These are phyloP conservation scores for Ogataea saltuana DNA, from an alignment of 805 yeast genomes.

Conservation along the genomic window DNA sequence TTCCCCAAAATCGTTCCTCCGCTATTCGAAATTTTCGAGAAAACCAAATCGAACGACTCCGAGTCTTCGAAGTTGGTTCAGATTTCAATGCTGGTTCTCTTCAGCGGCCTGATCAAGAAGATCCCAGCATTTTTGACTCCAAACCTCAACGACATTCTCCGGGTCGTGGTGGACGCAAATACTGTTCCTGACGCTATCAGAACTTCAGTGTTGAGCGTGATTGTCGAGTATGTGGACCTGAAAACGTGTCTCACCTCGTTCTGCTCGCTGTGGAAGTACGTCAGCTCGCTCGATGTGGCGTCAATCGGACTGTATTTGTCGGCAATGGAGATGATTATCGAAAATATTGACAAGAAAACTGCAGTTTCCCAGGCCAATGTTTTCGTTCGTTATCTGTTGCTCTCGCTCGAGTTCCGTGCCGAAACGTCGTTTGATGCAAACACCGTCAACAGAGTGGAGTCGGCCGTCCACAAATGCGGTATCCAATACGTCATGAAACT, in stretches of 20 bases:
- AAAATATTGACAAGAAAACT: slow-evolving; percentile 66
- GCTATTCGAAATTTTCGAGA: slow-evolving; percentile 58
- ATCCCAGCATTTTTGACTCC: slow-evolving; percentile 84
- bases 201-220: slow-evolving; percentile 58
- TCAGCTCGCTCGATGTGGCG: slow-evolving; percentile 39
- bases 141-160: slow-evolving; percentile 61
- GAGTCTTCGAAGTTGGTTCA: slow-evolving; percentile 50
- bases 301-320: slow-evolving; percentile 72
- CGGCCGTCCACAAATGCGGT: slow-evolving; percentile 70
- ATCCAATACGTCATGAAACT: slow-evolving; percentile 81
- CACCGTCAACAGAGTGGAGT: slow-evolving; percentile 78
- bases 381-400: slow-evolving; percentile 68
- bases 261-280: slow-evolving; percentile 59
- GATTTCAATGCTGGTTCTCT: slow-evolving; percentile 66
- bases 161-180: slow-evolving; percentile 55
- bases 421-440: slow-evolving; percentile 62
- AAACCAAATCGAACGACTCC: slow-evolving; percentile 30
- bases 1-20: slow-evolving; percentile 86
- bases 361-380: slow-evolving; percentile 69
- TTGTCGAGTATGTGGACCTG: slow-evolving; percentile 68
- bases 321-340: slow-evolving; percentile 64
- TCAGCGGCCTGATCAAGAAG: slow-evolving; percentile 74
- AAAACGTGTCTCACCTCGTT: slow-evolving; percentile 62
- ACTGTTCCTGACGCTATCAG: slow-evolving; percentile 61
- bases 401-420: slow-evolving; percentile 70